These are phyloP conservation scores for Pleurotus citrinopileatus DNA, from an alignment of 768 basidiomycete genomes.

Conservation along the genomic window DNA sequence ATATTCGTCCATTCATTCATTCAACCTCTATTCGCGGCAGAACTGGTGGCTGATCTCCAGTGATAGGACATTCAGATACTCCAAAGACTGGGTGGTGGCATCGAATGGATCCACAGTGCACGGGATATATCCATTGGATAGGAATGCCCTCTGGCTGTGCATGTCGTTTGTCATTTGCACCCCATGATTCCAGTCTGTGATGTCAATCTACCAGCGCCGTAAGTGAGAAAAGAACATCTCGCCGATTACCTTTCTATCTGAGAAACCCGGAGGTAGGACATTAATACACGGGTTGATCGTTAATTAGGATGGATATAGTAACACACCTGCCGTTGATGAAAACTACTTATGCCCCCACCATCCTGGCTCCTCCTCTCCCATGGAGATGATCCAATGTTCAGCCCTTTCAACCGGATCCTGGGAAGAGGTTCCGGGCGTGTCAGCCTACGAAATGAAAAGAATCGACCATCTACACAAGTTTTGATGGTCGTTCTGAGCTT, in stretches of 20 bases:
- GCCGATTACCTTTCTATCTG: no score
- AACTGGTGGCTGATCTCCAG: not conserved
- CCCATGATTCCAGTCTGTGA: no score
- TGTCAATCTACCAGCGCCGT: no score
- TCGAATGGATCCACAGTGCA: not conserved
- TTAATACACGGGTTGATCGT: no score
- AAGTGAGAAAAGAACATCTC: no score
- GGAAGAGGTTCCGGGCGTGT: not conserved
- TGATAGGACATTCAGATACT: not conserved
- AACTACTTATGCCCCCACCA: not conserved
- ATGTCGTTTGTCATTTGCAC: no score
- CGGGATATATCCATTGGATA: not conserved
- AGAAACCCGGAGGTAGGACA: no score
- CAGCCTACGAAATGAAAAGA: not conserved
- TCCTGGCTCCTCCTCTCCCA: not conserved
- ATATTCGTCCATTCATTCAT: no score
- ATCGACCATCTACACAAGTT: no score
- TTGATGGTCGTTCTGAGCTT: no score
- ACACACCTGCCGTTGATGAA: not conserved
- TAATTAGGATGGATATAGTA: not conserved
- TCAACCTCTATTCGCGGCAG: no score
- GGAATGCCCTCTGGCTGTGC: no score
- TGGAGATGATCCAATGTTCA: slow-evolving; percentile 7
- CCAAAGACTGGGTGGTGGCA: not conserved
- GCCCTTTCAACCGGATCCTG: not conserved